Base-by-base conservation (phyloP, 1,284 basidiomycete genomes). In the Stygiomarasmius scandens region DNA sequence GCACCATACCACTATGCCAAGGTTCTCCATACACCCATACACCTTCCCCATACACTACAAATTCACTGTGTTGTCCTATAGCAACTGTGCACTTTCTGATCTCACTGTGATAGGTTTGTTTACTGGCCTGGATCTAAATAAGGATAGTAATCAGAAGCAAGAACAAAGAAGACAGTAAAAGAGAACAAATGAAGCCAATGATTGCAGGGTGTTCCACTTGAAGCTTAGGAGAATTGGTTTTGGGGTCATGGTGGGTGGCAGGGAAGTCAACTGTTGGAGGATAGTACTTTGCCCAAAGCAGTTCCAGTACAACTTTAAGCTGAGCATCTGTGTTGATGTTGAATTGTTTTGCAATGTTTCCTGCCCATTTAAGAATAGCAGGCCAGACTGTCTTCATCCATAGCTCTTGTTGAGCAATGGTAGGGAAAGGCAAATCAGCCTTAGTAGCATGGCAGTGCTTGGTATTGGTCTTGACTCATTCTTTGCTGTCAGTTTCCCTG, bases 401-500 rank as follows among this genome's bases (percentile, higher is more conserved):
- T 22, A 34, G 32, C 8, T 8, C 14, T 34, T 34, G 8, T 34
- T 34, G 32, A 34, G 32, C 32, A 34, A 34, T 34, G 32, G 14
- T 14, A 8, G 32, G 32, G 32, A 34, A 34, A 34, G 32, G 8
- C 8, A 34, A 14, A 14, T 34, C 32, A 34, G 8, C 32, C 14
- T 34, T 34, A 8, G 32, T 8, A 14, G 14, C 14, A 8, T 34
- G 32, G 14, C 14, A 14, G 32, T 34, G 32, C 14, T 34, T 34
- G 14, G 32, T 34, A 34, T 8, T n/a, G n/a, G n/a, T n/a, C n/a
- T n/a, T n/a, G 12, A 43, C 3, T 41, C 45, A 5, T 24, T 22
- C n/a, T 36, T 55, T 4, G 27, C 36, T 11, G 56, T 67, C 19
- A 53, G 66, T 27, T 60, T 61, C 49, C 24, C 65, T 19, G 63